Conservation (phyloP, 257 asterid genomes). For the Ophiorrhiza pumila region DNA sequence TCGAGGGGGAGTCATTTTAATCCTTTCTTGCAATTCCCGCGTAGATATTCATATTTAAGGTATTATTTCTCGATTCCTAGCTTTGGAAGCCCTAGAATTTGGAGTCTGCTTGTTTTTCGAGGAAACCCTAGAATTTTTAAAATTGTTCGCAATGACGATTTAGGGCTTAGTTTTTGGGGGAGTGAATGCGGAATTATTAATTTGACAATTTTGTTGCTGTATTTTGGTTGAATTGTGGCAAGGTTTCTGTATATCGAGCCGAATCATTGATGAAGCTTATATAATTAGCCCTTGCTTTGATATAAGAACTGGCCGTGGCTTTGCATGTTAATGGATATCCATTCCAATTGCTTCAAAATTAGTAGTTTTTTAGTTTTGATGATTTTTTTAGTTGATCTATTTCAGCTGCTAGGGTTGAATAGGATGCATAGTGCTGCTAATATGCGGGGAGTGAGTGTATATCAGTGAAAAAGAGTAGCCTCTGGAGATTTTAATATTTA, state of each 20-base stretch:
- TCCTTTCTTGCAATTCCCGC: constrained; percentile 24
- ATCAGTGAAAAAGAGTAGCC: constrained; percentile 2
- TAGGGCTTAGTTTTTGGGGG: constrained; percentile 13
- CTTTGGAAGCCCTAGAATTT: constrained; percentile 31
- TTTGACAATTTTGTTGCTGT: constrained; percentile 30
- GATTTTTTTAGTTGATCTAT: constrained; percentile 18
- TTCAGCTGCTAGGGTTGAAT: constrained; percentile 18
- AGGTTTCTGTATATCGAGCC: constrained; percentile 23
- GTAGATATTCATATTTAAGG: constrained; percentile 28
- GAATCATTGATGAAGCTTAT: constrained; percentile 20
- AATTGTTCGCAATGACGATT: not conserved
- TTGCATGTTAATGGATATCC: constrained; percentile 26
- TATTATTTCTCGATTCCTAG: constrained; percentile 21
- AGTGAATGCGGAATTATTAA: constrained; percentile 19
- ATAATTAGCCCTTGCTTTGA: constrained; percentile 16
- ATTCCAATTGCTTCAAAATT: constrained; percentile 21
- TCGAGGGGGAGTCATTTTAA: constrained; percentile 22
- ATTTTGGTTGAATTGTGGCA: constrained; percentile 41
- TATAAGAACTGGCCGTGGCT: constrained; percentile 15
- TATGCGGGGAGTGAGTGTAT: not conserved
- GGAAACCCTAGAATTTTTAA: constrained; percentile 33
- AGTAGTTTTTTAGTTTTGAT: constrained; percentile 15
- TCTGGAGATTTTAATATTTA: not conserved
- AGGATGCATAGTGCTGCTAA: constrained; percentile 21
- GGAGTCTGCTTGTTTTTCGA: constrained; percentile 10